These are phyloP conservation scores for Neurospora sp. DNA, from an alignment of 495 filamentous ascomycete genomes.

Conservation along the genomic window DNA sequence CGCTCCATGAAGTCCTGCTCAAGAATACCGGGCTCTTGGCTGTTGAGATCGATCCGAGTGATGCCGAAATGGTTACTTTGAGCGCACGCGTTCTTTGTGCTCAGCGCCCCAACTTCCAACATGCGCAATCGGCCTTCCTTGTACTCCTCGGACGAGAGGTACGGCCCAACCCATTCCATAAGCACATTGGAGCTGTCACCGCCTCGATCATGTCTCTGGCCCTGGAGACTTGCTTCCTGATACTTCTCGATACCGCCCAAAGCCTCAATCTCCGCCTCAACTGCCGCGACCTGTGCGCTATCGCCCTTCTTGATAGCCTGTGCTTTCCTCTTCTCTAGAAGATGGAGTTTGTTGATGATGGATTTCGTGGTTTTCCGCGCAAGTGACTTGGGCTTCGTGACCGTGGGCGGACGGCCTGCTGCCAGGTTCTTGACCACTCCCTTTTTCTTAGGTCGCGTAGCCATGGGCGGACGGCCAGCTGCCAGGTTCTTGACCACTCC, in stretches of 20 bases:
- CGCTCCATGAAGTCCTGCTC: conserved; percentile 93
- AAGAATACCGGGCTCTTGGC: conserved; percentile 66
- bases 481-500: neutral
- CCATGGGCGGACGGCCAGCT: neutral
- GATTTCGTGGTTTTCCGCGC: conserved; percentile 71
- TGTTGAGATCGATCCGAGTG: conserved; percentile 82
- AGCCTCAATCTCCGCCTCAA: conserved; percentile 43
- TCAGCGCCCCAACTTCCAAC: conserved; percentile 86
- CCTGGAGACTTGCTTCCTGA: conserved; percentile 79
- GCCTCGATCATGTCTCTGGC: conserved; percentile 73
- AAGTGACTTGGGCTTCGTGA: conserved; percentile 43
- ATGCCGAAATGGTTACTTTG: conserved; percentile 59
- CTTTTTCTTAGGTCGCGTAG: conserved; percentile 19
- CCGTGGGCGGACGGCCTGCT: conserved; percentile 55
- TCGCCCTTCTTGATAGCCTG: conserved; percentile 60
- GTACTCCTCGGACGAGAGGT: conserved; percentile 13
- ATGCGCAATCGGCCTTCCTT: conserved; percentile 42
- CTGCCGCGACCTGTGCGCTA: conserved; percentile 36
- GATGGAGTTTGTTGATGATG: conserved; percentile 77
- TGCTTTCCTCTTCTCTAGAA: conserved; percentile 64
- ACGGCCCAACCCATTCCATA: conserved; percentile 69
- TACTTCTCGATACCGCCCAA: conserved; percentile 77
- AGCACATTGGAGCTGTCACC: conserved; percentile 84
- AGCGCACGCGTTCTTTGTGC: conserved; percentile 74
- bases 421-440: conserved; percentile 44